Base-by-base conservation (phyloP, 2,329 filamentous ascomycete genomes). In the Trichoderma sp. region DNA sequence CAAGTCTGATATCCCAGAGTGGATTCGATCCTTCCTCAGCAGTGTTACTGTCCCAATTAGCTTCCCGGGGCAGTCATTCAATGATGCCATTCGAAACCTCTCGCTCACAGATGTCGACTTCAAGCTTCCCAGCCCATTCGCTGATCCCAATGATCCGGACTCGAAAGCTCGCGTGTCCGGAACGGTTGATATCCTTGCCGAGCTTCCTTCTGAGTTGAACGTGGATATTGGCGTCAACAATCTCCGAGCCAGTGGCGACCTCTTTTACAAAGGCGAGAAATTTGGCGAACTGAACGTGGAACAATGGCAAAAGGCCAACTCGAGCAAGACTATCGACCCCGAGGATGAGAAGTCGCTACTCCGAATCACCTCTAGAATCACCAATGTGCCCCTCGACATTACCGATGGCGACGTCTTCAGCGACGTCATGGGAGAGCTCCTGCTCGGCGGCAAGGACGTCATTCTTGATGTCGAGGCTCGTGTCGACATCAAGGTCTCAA, bases 41-140 rank as follows among this genome's bases (percentile, higher is more conserved):
- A 94, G 92, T 75, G 88, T 98, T 67, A 95, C 91, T 0, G 86
- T 98, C 0, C 94, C 95, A 3, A 84, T 98, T 7, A 92, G 94
- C 6, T 92, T 98, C 73, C 93, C 94, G 0, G 94, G 94, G 6
- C 89, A 91, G 72, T 91, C 91, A 0, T 91, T 98, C 76, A 94
- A 94, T 74, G 90, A 92, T 74, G 83, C 97, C 17, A 92, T 99
- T 78, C 92, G 91, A 75, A 95, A 96, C 76, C 98, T 98, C 79
- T 92, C 94, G 26, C 84, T 98, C 74, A 89, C 90, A 2, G 88
- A 98, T 78, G 93, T 97, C 53, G 90, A 97, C 76, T 97, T 99
- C 80, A 89, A 88, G 63, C 84, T 99, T 59, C 96, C 96, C 0
- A 90, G 94, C 76, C 92, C 93, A 0, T 88, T 91, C 76, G 93